Percentiles rank a stretch among this genome's conserved stretches.
phyloP scores from a whole-genome alignment of 305 asterid species.

The Lippia alba region DNA sequence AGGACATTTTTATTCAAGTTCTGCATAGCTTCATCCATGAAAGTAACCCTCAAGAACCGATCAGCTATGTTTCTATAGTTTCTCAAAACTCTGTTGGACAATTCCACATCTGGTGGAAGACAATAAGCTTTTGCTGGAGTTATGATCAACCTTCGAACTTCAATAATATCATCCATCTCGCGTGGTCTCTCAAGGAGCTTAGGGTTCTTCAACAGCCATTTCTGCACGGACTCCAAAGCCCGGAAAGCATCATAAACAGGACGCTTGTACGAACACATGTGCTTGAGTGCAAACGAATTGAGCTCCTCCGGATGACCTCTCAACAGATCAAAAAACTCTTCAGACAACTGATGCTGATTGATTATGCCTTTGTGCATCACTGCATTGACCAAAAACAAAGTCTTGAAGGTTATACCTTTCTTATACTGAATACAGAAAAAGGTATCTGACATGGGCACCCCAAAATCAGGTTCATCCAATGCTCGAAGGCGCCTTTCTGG shows the following conservation, averaged over 20 bases:
- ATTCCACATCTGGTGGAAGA: slow-evolving; percentile 83
- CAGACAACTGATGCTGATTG: slow-evolving; percentile 83
- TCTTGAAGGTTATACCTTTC: slow-evolving; percentile 58
- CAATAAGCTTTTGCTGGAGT: slow-evolving; percentile 87
- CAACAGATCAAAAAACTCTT: slow-evolving; percentile 57
- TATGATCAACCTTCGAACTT: slow-evolving; percentile 79
- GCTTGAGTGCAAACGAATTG: slow-evolving; percentile 65
- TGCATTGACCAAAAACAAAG: slow-evolving; percentile 76
- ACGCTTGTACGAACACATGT: slow-evolving; percentile 60
- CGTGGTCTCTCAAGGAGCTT: slow-evolving; percentile 62
- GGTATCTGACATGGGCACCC: slow-evolving; percentile 53
- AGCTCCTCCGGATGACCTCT: slow-evolving; percentile 62
- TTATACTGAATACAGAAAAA: slow-evolving; percentile 67
- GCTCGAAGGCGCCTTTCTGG: slow-evolving; percentile 32
- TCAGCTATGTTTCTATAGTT: slow-evolving; percentile 61
- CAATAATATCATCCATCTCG: slow-evolving; percentile 63
- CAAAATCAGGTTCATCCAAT: slow-evolving; percentile 70
- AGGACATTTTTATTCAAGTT: slow-evolving; percentile 66
- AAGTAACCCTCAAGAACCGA: slow-evolving; percentile 85
- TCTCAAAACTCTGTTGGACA: slow-evolving; percentile 84
- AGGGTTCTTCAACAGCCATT: slow-evolving; percentile 68
- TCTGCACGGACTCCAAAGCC: slow-evolving; percentile 52
- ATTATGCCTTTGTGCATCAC: slow-evolving; percentile 79
- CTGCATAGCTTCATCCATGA: slow-evolving; percentile 93
- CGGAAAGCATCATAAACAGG: slow-evolving; percentile 64